These are phyloP conservation scores for Drechslerella coelobrocha DNA, from an alignment of 2,329 filamentous ascomycete genomes.

Conservation along the genomic window DNA sequence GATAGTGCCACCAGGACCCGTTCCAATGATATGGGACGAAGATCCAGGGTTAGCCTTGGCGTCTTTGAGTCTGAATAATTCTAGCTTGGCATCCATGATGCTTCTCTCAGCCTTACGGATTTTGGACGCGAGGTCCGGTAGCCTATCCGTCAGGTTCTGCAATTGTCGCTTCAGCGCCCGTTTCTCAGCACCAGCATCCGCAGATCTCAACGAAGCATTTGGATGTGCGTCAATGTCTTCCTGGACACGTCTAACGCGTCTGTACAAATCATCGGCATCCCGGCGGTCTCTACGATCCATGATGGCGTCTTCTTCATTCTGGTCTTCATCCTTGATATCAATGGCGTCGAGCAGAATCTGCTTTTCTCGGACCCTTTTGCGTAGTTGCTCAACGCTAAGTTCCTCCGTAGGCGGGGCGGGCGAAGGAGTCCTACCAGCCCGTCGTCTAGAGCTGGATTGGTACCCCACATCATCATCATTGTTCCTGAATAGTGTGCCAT, in stretches of 20 bases:
- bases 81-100: slow-evolving; percentile 88
- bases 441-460: slow-evolving; percentile 87
- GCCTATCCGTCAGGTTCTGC: slow-evolving; percentile 83
- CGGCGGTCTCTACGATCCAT: slow-evolving; percentile 88
- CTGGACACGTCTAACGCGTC: slow-evolving; percentile 86
- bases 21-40: slow-evolving; percentile 82
- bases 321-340: slow-evolving; percentile 92
- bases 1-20: slow-evolving; percentile 85
- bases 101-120: slow-evolving; percentile 88
- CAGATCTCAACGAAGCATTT: slow-evolving; percentile 71
- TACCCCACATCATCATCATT: slow-evolving; percentile 93
- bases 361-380: slow-evolving; percentile 91
- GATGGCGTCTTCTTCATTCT: slow-evolving; percentile 86
- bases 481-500: slow-evolving; percentile 95
- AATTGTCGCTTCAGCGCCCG: slow-evolving; percentile 86
- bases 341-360: slow-evolving; percentile 93
- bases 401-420: slow-evolving; percentile 84
- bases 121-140: slow-evolving; percentile 89
- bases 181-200: slow-evolving; percentile 86
- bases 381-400: slow-evolving; percentile 81
- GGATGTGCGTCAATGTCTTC: slow-evolving; percentile 94
- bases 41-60: slow-evolving; percentile 88
- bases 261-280: slow-evolving; percentile 92
- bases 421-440: slow-evolving; percentile 78
- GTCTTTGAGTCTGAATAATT: slow-evolving; percentile 91